Base-by-base conservation (phyloP, 768 basidiomycete genomes). In the Xanthoconium stramineum region DNA sequence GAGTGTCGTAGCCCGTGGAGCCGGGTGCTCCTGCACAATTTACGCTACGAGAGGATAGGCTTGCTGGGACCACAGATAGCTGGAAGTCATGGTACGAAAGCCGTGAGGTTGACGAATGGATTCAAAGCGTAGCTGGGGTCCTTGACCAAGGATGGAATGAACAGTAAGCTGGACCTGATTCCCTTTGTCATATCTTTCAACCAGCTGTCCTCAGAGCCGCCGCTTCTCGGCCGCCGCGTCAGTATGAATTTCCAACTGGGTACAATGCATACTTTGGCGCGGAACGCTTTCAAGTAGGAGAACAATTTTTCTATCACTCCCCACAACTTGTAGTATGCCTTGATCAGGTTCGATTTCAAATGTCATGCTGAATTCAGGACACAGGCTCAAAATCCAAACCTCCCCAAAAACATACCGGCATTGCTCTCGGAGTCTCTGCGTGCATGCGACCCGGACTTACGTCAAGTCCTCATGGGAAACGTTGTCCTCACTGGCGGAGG, bases 401-500 rank as follows among this genome's bases (percentile, higher is more conserved):
- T 89, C 30, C 91, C 90, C 3, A 88, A 89, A 72, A 84, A 81
- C 30, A 76, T 98, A 43, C 84, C 89, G 10, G 75, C 83, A 10
- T 78, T 99, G 30, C 86, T 98, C 44, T 81, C 78, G 50, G 84
- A 88, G 56, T 83, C 92, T 0, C 80, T 98, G 55, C 81, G 85
- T 57, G 82, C 89, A 11, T 93, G 91, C 72, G 97, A 99, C 64
- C 86, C 90, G 0, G 97, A 99, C 70, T 75, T 98, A 53, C 89
- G 95, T 30, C 89, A 91, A 56, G 87, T 90, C 19, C 83, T 99
- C 29, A 82, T 96, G 67, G 84, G 89, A 58, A 98, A 98, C 65
- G 86, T 99, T 50, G 95, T 99, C 47, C 83, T 98, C 45, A 91
- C 93, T n/a, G 97, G 97, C 9, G 96, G 95, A 11, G 91, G 94